phyloP scores from a whole-genome alignment of 352 stramenopile species.

The Phytophthora melonis region DNA sequence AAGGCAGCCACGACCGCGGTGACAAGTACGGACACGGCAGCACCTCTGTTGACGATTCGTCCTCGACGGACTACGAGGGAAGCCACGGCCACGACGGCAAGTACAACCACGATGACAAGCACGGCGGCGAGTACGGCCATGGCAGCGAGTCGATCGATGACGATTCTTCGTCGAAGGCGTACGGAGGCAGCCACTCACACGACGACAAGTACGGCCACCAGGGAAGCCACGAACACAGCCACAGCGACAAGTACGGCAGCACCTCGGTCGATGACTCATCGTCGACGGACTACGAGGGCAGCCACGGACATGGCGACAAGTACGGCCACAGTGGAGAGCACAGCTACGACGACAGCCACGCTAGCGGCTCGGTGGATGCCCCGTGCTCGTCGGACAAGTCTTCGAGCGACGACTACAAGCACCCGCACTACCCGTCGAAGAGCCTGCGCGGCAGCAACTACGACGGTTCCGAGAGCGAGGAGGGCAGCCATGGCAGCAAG shows the following conservation, averaged over 20 bases:
- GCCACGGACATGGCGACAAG: background rate
- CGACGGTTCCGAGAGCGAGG: conserved; percentile 1
- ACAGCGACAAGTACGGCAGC: background rate
- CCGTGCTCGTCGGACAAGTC: conserved; percentile 24
- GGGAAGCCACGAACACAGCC: background rate
- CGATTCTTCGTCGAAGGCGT: background rate
- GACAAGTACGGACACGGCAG: conserved; percentile 4
- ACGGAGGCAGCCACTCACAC: background rate
- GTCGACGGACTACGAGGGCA: background rate
- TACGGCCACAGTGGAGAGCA: background rate
- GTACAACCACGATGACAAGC: background rate
- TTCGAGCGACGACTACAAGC: conserved; percentile 6
- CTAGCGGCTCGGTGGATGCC: conserved; percentile 10
- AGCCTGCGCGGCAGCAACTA: conserved; percentile 32
- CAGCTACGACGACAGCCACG: conserved; percentile 9
- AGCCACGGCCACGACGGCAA: background rate
- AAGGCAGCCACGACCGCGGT: background rate
- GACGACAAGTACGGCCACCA: no score
- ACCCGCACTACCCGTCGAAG: conserved; percentile 26
- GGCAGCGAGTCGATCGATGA: background rate
- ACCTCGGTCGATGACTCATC: background rate
- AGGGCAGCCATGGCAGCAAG: conserved; percentile 5
- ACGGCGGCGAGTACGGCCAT: background rate
- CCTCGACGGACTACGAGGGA: conserved; percentile 8
- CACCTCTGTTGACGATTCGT: conserved; percentile 1